Percentiles rank a stretch among this genome's conserved stretches.
Conservation (phyloP, 306 rosid species). For the Sicyos edulis region DNA sequence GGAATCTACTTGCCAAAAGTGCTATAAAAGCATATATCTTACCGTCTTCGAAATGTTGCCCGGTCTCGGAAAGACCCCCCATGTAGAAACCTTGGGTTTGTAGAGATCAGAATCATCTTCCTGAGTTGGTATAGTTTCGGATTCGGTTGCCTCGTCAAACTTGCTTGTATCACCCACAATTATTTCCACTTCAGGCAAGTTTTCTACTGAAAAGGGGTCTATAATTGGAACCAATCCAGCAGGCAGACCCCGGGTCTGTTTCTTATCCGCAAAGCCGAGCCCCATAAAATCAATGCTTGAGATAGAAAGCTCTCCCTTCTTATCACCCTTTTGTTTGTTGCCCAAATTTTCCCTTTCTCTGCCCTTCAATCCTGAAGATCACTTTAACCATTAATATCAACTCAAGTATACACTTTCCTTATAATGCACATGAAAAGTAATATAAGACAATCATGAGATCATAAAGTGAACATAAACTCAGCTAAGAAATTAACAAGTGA, state of each 20-base stretch:
- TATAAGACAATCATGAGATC: neutral
- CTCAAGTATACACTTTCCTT: conserved; percentile 2
- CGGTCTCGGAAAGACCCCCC: conserved; percentile 98
- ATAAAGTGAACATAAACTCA: neutral
- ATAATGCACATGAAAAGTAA: neutral
- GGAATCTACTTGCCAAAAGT: neutral
- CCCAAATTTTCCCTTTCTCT: conserved; percentile 25
- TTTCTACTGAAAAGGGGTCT: conserved; percentile 46
- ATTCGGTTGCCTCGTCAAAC: conserved; percentile 34
- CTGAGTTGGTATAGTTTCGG: conserved; percentile 31
- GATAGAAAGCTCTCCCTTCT: conserved; percentile 51
- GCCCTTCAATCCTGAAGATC: conserved; percentile 36
- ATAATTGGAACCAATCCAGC: conserved; percentile 69
- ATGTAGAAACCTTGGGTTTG: conserved; percentile 85
- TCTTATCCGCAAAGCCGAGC: conserved; percentile 77
- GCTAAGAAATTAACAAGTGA: neutral
- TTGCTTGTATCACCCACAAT: conserved; percentile 65
- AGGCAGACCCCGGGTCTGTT: conserved; percentile 54
- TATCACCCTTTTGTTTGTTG: conserved; percentile 28
- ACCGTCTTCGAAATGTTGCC: conserved; percentile 78
- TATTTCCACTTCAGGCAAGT: conserved; percentile 68
- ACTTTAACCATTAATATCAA: conserved; percentile 31
- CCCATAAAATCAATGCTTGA: conserved; percentile 79
- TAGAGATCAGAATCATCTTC: conserved; percentile 50
- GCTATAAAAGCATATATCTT: neutral